Evolutionary conservation across 202 grass and related monocot species (phyloP).

Genomic region (Setaria viridis): DNA sequence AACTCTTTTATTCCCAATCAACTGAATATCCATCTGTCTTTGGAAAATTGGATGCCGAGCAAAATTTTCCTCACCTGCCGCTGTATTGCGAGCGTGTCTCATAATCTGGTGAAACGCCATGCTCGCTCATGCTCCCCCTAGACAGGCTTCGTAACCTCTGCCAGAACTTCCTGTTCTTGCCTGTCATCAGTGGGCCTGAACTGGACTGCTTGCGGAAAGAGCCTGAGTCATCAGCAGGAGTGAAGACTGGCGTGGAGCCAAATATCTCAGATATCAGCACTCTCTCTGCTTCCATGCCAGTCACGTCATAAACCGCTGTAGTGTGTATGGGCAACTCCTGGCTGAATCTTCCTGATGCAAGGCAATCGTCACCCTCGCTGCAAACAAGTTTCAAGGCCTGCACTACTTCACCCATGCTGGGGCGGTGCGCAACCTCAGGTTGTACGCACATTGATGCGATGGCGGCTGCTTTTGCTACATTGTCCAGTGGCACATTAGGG

Average conservation of each 20-base stretch:
- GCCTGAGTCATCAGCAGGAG: slow-evolving; percentile 52
- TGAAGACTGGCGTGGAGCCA: slow-evolving; percentile 60
- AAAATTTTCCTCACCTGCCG: slow-evolving; percentile 39
- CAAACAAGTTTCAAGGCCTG: slow-evolving; percentile 95
- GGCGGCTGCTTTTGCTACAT: slow-evolving; percentile 81
- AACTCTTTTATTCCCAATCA: slow-evolving; percentile 40
- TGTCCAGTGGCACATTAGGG: slow-evolving; percentile 66
- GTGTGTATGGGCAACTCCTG: slow-evolving; percentile 55
- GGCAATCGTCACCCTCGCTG: slow-evolving; percentile 69
- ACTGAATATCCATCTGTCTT: background rate
- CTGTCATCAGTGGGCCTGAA: slow-evolving; percentile 76
- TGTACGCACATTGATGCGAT: slow-evolving; percentile 98
- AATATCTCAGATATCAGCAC: slow-evolving; percentile 83
- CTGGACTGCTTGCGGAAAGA: slow-evolving; percentile 80
- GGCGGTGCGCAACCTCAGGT: slow-evolving; percentile 88
- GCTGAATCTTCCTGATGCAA: slow-evolving; percentile 69
- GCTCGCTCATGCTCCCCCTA: slow-evolving; percentile 89
- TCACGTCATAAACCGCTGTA: slow-evolving; percentile 42
- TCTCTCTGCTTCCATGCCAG: slow-evolving; percentile 79
- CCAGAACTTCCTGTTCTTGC: slow-evolving; percentile 81
- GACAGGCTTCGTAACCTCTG: slow-evolving; percentile 73
- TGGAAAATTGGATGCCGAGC: slow-evolving; percentile 6
- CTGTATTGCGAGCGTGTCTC: slow-evolving; percentile 61
- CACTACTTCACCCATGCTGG: slow-evolving; percentile 96
- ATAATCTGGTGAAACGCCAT: slow-evolving; percentile 65